Conservation (phyloP, 2,329 filamentous ascomycete genomes). For the Thermothelomyces thermophilus region DNA sequence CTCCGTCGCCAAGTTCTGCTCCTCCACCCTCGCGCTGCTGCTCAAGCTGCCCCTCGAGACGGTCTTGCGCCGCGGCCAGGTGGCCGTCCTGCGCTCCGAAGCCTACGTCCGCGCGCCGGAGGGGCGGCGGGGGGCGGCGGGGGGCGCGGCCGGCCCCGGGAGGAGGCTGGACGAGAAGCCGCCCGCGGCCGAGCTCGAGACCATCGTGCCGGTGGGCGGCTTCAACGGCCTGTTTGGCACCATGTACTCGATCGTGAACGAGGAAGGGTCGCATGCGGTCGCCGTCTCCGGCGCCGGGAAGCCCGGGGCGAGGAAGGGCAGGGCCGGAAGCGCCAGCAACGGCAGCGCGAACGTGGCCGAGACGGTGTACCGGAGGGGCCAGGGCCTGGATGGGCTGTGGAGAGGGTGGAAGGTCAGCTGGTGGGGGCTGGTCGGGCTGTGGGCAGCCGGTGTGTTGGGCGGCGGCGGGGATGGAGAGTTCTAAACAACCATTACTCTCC, state of each 20-base stretch:
- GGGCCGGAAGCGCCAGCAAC: slow-evolving; percentile 14
- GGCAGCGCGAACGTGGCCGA: slow-evolving; percentile 31
- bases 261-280: slow-evolving; percentile 62
- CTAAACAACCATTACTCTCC: slow-evolving; percentile 26
- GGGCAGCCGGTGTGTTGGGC: slow-evolving; percentile 60
- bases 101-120: slow-evolving; percentile 45
- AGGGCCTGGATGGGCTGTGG: slow-evolving; percentile 63
- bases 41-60: slow-evolving; percentile 88
- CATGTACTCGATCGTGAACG: slow-evolving; percentile 77
- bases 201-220: slow-evolving; percentile 70
- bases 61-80: slow-evolving; percentile 80
- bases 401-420: slow-evolving; percentile 71
- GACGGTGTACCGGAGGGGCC: slow-evolving; percentile 50
- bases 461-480: slow-evolving; percentile 57
- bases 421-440: slow-evolving; percentile 69
- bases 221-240: slow-evolving; percentile 88
- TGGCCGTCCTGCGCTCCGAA: slow-evolving; percentile 58
- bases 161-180: slow-evolving; percentile 11
- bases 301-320: slow-evolving; percentile 22
- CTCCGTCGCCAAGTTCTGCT: slow-evolving; percentile 73
- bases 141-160: background rate
- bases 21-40: slow-evolving; percentile 73
- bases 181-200: slow-evolving; percentile 47
- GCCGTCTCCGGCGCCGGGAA: slow-evolving; percentile 27
- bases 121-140: background rate